phyloP scores from a whole-genome alignment of 2,329 filamentous ascomycete species.

The Chalara sp. region DNA sequence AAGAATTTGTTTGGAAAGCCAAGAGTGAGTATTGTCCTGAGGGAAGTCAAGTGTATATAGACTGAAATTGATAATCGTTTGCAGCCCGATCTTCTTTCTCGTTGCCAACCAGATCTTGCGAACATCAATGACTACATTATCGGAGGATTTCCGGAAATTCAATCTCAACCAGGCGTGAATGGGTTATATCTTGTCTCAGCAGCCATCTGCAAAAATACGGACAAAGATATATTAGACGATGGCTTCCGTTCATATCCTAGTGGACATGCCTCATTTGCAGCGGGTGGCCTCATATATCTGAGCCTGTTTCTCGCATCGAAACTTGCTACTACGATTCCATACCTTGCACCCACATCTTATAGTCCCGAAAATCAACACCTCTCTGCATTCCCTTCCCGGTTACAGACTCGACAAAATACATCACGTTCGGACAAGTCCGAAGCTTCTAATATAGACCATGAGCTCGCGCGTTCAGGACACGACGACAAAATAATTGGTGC shows the following conservation, averaged over 20 bases:
- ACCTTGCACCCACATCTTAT: constrained; percentile 46
- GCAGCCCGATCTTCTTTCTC: constrained; percentile 52
- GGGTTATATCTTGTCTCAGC: constrained; percentile 66
- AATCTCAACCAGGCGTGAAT: constrained; percentile 26
- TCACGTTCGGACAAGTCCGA: constrained; percentile 1
- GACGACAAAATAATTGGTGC: constrained; percentile 38
- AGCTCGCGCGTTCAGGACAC: constrained; percentile 17
- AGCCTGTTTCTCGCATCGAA: constrained; percentile 83
- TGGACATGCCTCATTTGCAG: constrained; percentile 69
- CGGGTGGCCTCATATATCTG: constrained; percentile 77
- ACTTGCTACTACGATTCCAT: constrained; percentile 68
- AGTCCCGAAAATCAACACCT: constrained; percentile 43
- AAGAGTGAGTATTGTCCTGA: constrained; percentile 23
- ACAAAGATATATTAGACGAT: constrained; percentile 59
- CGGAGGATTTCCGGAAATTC: constrained; percentile 46
- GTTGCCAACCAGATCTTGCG: constrained; percentile 69
- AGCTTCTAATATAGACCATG: neutral
- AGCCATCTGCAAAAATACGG: constrained; percentile 64
- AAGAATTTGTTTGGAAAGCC: constrained; percentile 68
- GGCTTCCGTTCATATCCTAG: constrained; percentile 82
- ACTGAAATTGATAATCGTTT: too few species aligned
- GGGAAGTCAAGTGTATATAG: neutral
- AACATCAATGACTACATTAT: constrained; percentile 55
- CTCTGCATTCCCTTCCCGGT: constrained; percentile 69
- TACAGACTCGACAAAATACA: neutral